Evolutionary conservation across 345 rosid genomes (phyloP).

Genomic region (Eucalyptus victrix): DNA sequence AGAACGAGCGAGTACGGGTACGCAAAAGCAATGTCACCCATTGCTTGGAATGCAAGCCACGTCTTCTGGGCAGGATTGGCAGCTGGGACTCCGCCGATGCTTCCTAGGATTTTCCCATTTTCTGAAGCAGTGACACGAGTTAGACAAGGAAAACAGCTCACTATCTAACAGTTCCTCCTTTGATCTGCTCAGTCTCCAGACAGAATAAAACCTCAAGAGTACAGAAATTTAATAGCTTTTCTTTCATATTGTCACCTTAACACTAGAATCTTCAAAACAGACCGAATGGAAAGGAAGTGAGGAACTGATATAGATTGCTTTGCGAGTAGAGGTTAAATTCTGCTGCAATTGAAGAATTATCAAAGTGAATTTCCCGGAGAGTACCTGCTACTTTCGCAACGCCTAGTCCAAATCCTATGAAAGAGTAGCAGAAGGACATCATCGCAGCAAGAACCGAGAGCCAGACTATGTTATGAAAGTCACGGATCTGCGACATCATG

Average conservation of each 20-base stretch:
- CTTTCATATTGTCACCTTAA: neutral
- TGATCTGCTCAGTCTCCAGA: neutral
- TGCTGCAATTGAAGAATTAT: neutral
- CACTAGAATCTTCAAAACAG: neutral
- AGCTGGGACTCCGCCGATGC: slow-evolving; percentile 34
- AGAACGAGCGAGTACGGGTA: slow-evolving; percentile 49
- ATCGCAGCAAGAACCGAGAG: slow-evolving; percentile 39
- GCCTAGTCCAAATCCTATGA: slow-evolving; percentile 45
- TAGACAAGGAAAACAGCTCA: neutral
- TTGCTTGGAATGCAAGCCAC: slow-evolving; percentile 39
- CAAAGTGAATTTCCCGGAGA: neutral
- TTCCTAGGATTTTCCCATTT: slow-evolving; percentile 31
- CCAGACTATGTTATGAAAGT: slow-evolving; percentile 43
- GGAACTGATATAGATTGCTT: neutral
- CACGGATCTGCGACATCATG: slow-evolving; percentile 41
- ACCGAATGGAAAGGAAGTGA: neutral
- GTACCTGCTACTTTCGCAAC: slow-evolving; percentile 28
- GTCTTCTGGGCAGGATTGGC: slow-evolving; percentile 13
- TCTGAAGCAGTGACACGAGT: neutral
- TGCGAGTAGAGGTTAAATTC: neutral
- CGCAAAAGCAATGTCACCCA: slow-evolving; percentile 53
- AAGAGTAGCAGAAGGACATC: slow-evolving; percentile 50
- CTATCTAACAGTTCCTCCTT: neutral
- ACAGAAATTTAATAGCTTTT: neutral
- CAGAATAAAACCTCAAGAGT: neutral